Evolutionary conservation across 225 moss, liverwort and hornwort genomes (phyloP), one percentile per base, ranked within the genome.

Genomic region (Straminergon stramineum): DNA sequence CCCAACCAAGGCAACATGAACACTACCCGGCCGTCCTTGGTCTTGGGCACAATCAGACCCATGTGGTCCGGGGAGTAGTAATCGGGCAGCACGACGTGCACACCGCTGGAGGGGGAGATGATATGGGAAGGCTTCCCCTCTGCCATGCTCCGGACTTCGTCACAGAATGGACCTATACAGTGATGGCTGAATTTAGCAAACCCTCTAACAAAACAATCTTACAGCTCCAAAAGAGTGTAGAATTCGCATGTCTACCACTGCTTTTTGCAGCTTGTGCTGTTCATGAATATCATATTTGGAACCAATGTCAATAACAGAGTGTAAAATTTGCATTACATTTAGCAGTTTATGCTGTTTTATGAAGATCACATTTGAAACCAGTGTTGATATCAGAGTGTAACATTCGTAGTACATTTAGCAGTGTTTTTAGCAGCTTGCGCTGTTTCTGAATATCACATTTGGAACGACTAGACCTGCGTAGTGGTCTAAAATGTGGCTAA

Each of bases 1-100:
- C 99, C 97, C 57, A 99, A 92, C 99, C 99, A 99, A 34, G 99
- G 99, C 43, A 99, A 88, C 99, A 99, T 97, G 88, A 99, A 99
- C 67, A 99, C 95, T 62, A 99, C 99, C 15, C 99, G 93, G 45
- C 97, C 97, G 87, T 99, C 99, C 85, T 97, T 99, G 32, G 99
- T 99, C 89, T 99, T 99, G 19, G 99, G 99, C 51, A 99, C 97
- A 60, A 99, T 99, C 77, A 99, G 92, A 17, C 97, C 99, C 99
- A 99, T 99, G 84, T 95, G 94, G 1, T 99, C 99, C 3, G 99
- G 97, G 27, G 97, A 99, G 89, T 99, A 99, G 82, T 99, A 99
- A 86, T 99, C 99, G 15, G 97, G 99, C 73, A 99, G 95, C 37
- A 99, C 97, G 35, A 99, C 91, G 87, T 99, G 99, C 56, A 99